Base-by-base conservation (phyloP, 371 early-diverging fungal species). In the Dinochytrium kinnereticum region DNA sequence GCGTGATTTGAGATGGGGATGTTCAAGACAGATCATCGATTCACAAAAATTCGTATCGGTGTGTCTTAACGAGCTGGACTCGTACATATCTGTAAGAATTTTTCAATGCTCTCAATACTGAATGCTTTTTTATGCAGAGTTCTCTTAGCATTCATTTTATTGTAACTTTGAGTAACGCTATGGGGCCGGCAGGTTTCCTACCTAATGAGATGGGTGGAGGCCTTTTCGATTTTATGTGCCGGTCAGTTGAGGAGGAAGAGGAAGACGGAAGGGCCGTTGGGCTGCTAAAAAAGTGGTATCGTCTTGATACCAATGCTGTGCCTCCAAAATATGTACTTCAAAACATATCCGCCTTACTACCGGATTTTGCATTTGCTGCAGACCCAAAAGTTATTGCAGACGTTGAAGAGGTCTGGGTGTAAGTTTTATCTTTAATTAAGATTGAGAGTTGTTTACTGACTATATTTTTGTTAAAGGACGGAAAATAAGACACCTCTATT, bases 1-100 rank as follows among this genome's bases (percentile, higher is more conserved):
- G 21, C 24, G 74, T 3, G 74, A 74, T 55, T 31, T 74, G 34
- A 59, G 68, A 28, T 74, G 74, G 74, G 74, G 74, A 40, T 59
- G 53, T 28, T 51, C 61, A 17, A 40, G 69, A 31, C 36, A 53
- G 1, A 26, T 74, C 30, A 17, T 31, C 3, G 74, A 74, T 39
- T 28, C 28, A 3, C 74, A 74, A 19, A 44, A 28, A 65, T 51
- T 61, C 2, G 34, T 15, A 26, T 37, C 40, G 24, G 13, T 69
- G 5, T n/a, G 40, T 24, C 38, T 67, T 5, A 28, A 59, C 36
- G 34, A 69, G 40, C 28, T 73, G 57, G 74, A 73, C 21, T 59
- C 34, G 3, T 73, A 68, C 26, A 5, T 73, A 44, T 53, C 33
- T 30, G 73, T 72, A 26, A 68, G 30, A 33, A 68, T 3, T 59